Evolutionary conservation across 2,329 filamentous ascomycete species (phyloP).

Genomic region (Colletotrichum spinosum): DNA sequence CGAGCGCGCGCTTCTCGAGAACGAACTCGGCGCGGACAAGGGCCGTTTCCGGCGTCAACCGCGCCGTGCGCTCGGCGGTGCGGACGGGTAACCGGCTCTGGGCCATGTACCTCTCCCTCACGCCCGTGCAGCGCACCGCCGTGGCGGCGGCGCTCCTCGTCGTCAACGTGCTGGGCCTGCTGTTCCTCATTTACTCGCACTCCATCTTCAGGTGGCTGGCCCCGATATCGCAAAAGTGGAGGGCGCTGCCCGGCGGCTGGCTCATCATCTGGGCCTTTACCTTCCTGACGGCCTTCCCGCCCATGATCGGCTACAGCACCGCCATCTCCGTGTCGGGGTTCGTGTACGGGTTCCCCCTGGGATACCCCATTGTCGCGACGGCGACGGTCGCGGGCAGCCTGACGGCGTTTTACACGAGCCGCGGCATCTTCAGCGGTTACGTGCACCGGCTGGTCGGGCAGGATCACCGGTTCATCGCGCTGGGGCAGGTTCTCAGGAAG

Average conservation of each 20-base stretch:
- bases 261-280: constrained; percentile 80
- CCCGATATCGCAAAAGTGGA: constrained; percentile 82
- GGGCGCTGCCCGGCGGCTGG: constrained; percentile 78
- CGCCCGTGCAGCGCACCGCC: constrained; percentile 71
- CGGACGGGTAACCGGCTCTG: constrained; percentile 58
- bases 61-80: constrained; percentile 54
- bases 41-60: constrained; percentile 47
- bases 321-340: constrained; percentile 68
- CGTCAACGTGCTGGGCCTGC: constrained; percentile 67
- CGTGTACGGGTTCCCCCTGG: constrained; percentile 68
- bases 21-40: constrained; percentile 31
- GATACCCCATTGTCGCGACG: constrained; percentile 85
- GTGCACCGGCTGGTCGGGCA: constrained; percentile 83
- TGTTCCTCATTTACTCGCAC: constrained; percentile 83
- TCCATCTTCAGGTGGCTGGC: constrained; percentile 80
- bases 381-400: constrained; percentile 85
- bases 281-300: constrained; percentile 85
- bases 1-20: constrained; percentile 53
- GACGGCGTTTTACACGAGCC: constrained; percentile 81
- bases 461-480: constrained; percentile 89
- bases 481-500: constrained; percentile 87
- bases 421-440: constrained; percentile 81
- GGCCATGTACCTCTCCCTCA: constrained; percentile 65
- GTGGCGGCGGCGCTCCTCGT: constrained; percentile 63
- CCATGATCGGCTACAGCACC: constrained; percentile 87